phyloP scores from a whole-genome alignment of 1,139 yeast species.

The Hyphopichia buzzinii region DNA sequence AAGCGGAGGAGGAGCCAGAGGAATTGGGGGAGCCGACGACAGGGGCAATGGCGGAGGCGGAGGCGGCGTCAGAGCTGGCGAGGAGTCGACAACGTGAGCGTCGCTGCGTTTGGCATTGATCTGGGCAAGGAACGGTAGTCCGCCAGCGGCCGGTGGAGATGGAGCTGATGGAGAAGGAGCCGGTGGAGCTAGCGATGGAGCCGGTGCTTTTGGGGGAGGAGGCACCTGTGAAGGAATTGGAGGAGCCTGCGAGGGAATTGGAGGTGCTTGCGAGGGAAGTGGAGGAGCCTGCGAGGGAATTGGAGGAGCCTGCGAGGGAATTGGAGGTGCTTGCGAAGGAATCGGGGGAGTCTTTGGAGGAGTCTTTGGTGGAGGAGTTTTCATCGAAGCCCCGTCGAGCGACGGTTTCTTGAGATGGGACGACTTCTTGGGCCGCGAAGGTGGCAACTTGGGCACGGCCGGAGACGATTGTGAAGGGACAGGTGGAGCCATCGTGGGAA shows the following conservation, averaged over 20 bases:
- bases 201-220: conserved; percentile 25
- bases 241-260: conserved; percentile 19
- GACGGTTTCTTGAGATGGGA: conserved; percentile 21
- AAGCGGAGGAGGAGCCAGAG: conserved; percentile 9
- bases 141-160: conserved; percentile 24
- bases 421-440: conserved; percentile 31
- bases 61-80: conserved; percentile 6
- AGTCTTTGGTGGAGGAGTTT: conserved; percentile 1
- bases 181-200: conserved; percentile 18
- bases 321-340: conserved; percentile 17
- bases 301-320: conserved; percentile 16
- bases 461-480: conserved; percentile 14
- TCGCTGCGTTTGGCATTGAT: conserved; percentile 56
- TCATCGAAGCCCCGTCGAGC: conserved; percentile 10
- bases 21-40: conserved; percentile 5
- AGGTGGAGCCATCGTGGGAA: conserved; percentile 16
- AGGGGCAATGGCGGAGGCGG: conserved; percentile 12
- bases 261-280: conserved; percentile 16
- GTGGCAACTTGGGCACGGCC: conserved; percentile 33
- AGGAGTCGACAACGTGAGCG: conserved; percentile 55
- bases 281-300: conserved; percentile 10
- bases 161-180: conserved; percentile 15
- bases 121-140: conserved; percentile 52
- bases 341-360: conserved; percentile 14
- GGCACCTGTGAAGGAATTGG: conserved; percentile 14